phyloP scores from a whole-genome alignment of 2,329 filamentous ascomycete species.

The Monosporascus sp. region DNA sequence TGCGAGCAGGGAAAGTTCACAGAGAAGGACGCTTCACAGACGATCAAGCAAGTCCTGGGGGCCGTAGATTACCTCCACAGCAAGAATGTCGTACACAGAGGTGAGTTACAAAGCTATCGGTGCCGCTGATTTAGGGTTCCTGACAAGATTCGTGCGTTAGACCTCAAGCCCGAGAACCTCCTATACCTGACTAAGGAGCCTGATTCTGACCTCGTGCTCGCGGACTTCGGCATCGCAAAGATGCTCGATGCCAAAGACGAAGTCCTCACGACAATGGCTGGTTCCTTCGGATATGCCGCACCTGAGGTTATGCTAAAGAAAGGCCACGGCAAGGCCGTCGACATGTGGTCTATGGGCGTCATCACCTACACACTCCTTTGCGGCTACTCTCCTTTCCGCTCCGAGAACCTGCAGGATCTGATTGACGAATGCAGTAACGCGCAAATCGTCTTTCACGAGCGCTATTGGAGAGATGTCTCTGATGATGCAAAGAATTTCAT shows the following conservation, averaged over 20 bases:
- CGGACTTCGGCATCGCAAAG: constrained; percentile 98
- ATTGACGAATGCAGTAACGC: constrained; percentile 88
- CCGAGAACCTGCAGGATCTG: constrained; percentile 85
- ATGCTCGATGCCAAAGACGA: constrained; percentile 89
- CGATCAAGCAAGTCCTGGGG: constrained; percentile 87
- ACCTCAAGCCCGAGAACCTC: constrained; percentile 96
- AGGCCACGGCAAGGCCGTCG: constrained; percentile 94
- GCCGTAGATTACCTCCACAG: constrained; percentile 92
- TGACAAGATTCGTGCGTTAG: constrained; percentile 38
- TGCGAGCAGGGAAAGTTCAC: constrained; percentile 98
- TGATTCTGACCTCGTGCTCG: constrained; percentile 82
- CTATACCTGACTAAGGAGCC: constrained; percentile 78
- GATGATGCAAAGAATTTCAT: constrained; percentile 95
- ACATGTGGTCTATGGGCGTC: constrained; percentile 99
- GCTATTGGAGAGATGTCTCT: constrained; percentile 98
- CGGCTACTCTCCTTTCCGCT: constrained; percentile 96
- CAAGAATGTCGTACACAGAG: constrained; percentile 93
- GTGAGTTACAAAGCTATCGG: constrained; percentile 39
- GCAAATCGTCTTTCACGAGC: constrained; percentile 88
- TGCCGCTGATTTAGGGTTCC: background rate
- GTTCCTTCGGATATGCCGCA: constrained; percentile 95
- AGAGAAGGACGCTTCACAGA: constrained; percentile 94
- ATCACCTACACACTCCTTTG: constrained; percentile 98
- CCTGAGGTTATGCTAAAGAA: constrained; percentile 98
- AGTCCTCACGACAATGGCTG: constrained; percentile 95